phyloP scores from a whole-genome alignment of 805 yeast species.

The Yarrowia keelungensis region DNA sequence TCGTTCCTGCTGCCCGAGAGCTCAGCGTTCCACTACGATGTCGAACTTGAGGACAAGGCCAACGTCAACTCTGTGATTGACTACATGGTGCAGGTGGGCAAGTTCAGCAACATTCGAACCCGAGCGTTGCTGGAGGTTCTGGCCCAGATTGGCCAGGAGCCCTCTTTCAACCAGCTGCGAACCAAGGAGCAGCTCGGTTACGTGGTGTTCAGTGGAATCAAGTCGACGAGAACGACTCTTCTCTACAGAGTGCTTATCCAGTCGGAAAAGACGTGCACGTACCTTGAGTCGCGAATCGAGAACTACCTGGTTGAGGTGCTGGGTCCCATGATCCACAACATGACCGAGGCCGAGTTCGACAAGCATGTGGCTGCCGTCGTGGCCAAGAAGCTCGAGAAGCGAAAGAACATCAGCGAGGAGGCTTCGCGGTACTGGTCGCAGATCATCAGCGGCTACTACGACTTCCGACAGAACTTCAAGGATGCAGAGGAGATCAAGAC shows the following conservation, averaged over 20 bases:
- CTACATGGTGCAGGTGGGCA: constrained; percentile 72
- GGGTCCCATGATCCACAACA: constrained; percentile 55
- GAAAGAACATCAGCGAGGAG: constrained; percentile 83
- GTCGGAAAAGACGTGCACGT: constrained; percentile 77
- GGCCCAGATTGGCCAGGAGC: constrained; percentile 79
- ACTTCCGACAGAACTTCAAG: constrained; percentile 65
- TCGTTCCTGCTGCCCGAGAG: constrained; percentile 51
- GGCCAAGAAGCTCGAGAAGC: constrained; percentile 69
- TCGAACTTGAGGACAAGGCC: constrained; percentile 61
- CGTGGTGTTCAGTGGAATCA: constrained; percentile 81
- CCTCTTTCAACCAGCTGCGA: constrained; percentile 86
- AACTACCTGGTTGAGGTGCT: constrained; percentile 60
- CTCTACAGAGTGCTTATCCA: constrained; percentile 81
- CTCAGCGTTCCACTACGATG: constrained; percentile 42
- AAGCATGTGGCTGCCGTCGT: constrained; percentile 74
- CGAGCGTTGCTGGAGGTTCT: constrained; percentile 67
- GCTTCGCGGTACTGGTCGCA: constrained; percentile 66
- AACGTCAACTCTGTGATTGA: constrained; percentile 88
- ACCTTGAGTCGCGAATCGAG: constrained; percentile 77
- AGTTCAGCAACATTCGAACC: constrained; percentile 53
- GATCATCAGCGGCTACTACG: constrained; percentile 78
- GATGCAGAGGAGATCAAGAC: constrained; percentile 64
- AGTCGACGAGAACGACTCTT: constrained; percentile 71
- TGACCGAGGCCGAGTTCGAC: constrained; percentile 69
- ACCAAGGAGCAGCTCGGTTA: constrained; percentile 96